phyloP scores from a whole-genome alignment of 2,329 filamentous ascomycete genomes.

The Lachnum nothofagi region DNA sequence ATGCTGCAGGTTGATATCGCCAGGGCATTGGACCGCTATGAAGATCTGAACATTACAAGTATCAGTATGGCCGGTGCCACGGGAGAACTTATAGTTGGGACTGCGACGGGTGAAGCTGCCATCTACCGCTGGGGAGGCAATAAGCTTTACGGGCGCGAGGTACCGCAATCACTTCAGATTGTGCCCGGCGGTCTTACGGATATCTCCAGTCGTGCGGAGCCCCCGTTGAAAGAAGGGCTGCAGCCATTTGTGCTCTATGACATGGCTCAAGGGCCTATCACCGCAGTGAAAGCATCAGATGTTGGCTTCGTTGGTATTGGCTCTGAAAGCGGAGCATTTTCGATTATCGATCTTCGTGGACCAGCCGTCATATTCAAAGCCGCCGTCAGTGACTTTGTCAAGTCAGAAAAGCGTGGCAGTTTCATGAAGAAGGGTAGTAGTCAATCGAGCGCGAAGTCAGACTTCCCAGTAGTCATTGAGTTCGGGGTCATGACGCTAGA shows the following conservation, averaged over 20 bases:
- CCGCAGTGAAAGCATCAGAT: constrained; percentile 76
- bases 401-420: constrained; percentile 69
- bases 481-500: constrained; percentile 93
- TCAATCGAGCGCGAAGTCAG: constrained; percentile 45
- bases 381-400: constrained; percentile 67
- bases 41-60: constrained; percentile 70
- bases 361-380: constrained; percentile 77
- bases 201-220: constrained; percentile 68
- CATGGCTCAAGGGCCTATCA: constrained; percentile 76
- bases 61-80: constrained; percentile 76
- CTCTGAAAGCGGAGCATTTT: constrained; percentile 75
- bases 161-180: constrained; percentile 46
- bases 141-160: constrained; percentile 61
- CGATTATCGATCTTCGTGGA: constrained; percentile 80
- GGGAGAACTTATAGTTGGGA: constrained; percentile 79
- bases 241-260: constrained; percentile 77
- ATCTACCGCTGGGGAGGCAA: constrained; percentile 88
- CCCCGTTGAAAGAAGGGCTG: constrained; percentile 69
- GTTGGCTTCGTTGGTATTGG: constrained; percentile 87
- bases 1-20: constrained; percentile 83
- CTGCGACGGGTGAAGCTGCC: constrained; percentile 75
- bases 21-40: constrained; percentile 71
- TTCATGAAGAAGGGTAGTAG: constrained; percentile 58
- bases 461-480: constrained; percentile 78
- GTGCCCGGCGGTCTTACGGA: constrained; percentile 68